Base-by-base conservation (phyloP, 2,329 filamentous ascomycete genomes). In the Camillea tinctor region DNA sequence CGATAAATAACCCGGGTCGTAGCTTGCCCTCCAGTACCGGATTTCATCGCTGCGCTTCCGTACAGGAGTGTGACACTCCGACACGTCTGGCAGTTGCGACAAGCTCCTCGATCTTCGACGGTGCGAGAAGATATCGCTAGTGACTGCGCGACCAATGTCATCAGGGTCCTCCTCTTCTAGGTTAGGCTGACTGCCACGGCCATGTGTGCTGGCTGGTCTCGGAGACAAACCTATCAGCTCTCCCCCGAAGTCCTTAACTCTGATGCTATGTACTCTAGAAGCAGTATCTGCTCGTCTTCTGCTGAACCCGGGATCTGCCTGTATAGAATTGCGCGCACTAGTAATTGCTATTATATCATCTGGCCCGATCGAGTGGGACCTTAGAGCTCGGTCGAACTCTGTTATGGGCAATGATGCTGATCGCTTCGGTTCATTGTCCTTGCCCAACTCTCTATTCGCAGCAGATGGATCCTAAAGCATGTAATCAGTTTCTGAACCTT, bases 61-160 rank as follows among this genome's bases (percentile, higher is more conserved):
- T 3, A 72, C 60, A 49, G 73, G 73, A 1, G 64, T 66, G 21
- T 74, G 72, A 19, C 66, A 67, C 3, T 73, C 71, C 2, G 74
- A 73, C 20, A 79, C 64, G 26, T 79, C 76, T 4, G 79, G 75
- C 20, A 88, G 74, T 9, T 84, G 83, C 0, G 84, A 85, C 11
- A 88, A 71, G 64, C 85, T 88, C 54, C 85, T 78, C 1, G 85
- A 88, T 52, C 85, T 81, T 50, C 86, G 79, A 52, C 83, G 81
- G 24, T 78, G 70, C 3, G 74, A 77, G 36, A 75, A 75, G 22
- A 74, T 77, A 59, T 86, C 84, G 62, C 81, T 84, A 1, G 85
- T 86, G 53, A 88, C 82, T 52, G 86, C 86, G 19, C 82, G 81
- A n/a, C 85, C 86, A 60, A 88, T 88, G 59, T 83, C 80, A n/a